A percentile compares a stretch with the other conserved stretches of the same genome.
Conservation (phyloP, 2,329 filamentous ascomycete species). For the Aspergillus terreus region DNA sequence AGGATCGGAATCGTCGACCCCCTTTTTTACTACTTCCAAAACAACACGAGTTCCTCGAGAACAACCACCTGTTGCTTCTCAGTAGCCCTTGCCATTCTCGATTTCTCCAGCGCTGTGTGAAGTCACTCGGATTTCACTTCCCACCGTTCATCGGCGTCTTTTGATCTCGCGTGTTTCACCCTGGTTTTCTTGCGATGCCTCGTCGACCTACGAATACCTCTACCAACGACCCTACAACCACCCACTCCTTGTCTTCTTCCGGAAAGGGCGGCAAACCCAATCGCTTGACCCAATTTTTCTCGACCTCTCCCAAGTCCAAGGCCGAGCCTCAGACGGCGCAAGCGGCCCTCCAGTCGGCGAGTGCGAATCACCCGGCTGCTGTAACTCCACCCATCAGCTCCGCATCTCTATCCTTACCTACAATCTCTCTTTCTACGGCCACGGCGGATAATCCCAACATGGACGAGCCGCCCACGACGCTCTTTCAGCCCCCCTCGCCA, state of each 20-base stretch:
- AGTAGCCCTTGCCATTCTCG: constrained; percentile 12
- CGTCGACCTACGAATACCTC: constrained; percentile 58
- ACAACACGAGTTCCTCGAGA: not conserved
- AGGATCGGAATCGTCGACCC: not conserved
- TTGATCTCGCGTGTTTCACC: constrained; percentile 10
- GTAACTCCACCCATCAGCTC: constrained; percentile 61
- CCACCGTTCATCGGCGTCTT: constrained; percentile 8
- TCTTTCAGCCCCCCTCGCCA: constrained; percentile 85
- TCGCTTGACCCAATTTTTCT: constrained; percentile 79
- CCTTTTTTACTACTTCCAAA: not conserved
- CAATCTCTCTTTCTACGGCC: constrained; percentile 86
- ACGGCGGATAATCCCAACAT: constrained; percentile 70
- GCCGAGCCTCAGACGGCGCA: constrained; percentile 51
- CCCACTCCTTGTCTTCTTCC: constrained; percentile 47
- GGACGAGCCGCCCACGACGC: constrained; percentile 70
- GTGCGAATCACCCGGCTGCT: constrained; percentile 51
- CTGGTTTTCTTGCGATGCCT: constrained; percentile 54
- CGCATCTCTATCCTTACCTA: constrained; percentile 74
- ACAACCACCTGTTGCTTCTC: not conserved
- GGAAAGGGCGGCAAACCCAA: constrained; percentile 65
- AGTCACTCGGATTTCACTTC: not conserved
- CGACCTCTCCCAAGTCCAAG: constrained; percentile 72
- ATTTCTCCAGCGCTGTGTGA: not conserved
- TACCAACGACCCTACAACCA: constrained; percentile 49
- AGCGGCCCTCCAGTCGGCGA: constrained; percentile 63